Conservation (phyloP, 2,329 filamentous ascomycete species). For the Scortechinia acanthostroma region DNA sequence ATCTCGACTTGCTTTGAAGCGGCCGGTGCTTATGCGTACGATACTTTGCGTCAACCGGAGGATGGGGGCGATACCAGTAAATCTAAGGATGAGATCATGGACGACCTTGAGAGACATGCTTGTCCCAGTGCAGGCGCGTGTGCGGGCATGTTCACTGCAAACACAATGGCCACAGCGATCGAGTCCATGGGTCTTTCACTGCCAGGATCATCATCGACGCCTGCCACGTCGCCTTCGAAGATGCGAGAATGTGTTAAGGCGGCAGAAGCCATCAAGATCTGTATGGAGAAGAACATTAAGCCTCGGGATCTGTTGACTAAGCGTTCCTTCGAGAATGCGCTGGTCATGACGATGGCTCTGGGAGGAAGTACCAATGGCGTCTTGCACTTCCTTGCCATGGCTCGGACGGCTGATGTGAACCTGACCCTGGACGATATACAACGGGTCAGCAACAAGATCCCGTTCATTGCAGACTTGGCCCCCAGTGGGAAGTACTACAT, state of each 20-base stretch:
- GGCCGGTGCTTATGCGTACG: constrained; percentile 57
- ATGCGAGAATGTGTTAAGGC: constrained; percentile 66
- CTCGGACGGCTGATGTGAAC: constrained; percentile 57
- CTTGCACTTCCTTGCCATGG: constrained; percentile 68
- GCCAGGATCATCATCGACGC: constrained; percentile 64
- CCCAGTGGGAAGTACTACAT: constrained; percentile 81
- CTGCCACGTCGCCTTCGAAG: constrained; percentile 60
- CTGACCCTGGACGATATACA: constrained; percentile 65
- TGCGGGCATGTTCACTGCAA: constrained; percentile 73
- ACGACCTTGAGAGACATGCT: constrained; percentile 49
- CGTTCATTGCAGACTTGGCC: constrained; percentile 65
- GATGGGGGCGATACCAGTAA: constrained; percentile 2
- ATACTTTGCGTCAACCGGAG: constrained; percentile 30
- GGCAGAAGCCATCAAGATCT: constrained; percentile 60
- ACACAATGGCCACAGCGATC: constrained; percentile 69
- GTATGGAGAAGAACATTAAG: constrained; percentile 64
- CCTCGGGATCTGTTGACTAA: constrained; percentile 65
- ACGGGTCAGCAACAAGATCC: constrained; percentile 61
- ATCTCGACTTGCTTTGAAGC: constrained; percentile 60
- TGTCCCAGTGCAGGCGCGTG: constrained; percentile 66
- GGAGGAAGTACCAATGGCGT: constrained; percentile 68
- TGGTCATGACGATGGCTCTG: constrained; percentile 69
- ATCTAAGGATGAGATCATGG: not conserved
- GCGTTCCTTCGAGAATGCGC: constrained; percentile 62
- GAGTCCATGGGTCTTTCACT: constrained; percentile 66